phyloP scores from a whole-genome alignment of 306 rosid species.

The Vigna unguiculata region DNA sequence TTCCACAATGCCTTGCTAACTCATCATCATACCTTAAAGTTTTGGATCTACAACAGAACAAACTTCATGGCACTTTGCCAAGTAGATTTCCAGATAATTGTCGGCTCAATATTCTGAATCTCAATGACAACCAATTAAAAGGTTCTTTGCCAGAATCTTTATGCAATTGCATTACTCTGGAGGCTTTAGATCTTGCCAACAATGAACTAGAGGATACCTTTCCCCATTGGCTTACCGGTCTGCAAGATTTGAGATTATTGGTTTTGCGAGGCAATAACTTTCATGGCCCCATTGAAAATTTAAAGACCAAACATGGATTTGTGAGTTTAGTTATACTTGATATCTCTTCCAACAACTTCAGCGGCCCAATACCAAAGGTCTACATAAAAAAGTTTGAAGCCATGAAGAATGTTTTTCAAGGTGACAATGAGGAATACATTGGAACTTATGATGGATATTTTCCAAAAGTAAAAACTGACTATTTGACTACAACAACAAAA shows the following conservation, averaged over 20 bases:
- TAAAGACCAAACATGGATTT: background rate
- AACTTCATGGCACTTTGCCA: slow-evolving; percentile 43
- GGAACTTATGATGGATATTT: fast-evolving
- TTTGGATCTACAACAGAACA: slow-evolving; percentile 46
- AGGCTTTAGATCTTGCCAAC: slow-evolving; percentile 47
- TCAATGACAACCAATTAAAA: slow-evolving; percentile 42
- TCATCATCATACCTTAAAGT: background rate
- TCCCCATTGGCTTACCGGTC: slow-evolving; percentile 48
- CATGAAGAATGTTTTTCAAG: slow-evolving; percentile 25
- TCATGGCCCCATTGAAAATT: slow-evolving; percentile 38
- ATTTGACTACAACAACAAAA: no score
- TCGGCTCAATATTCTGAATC: fast-evolving
- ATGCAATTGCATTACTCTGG: background rate
- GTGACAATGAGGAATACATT: background rate
- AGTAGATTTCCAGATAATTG: background rate
- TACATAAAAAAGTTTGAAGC: slow-evolving; percentile 31
- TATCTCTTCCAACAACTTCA: slow-evolving; percentile 41
- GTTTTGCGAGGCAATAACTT: slow-evolving; percentile 49
- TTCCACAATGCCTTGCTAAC: slow-evolving; percentile 48
- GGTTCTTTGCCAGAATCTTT: slow-evolving; percentile 47
- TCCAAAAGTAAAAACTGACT: background rate
- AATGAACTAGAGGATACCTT: slow-evolving; percentile 46
- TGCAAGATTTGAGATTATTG: slow-evolving; percentile 31
- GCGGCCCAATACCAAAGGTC: slow-evolving; percentile 36
- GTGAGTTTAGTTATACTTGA: slow-evolving; percentile 42